These are phyloP conservation scores for Penicillium nucicola DNA, from an alignment of 495 filamentous ascomycete species.

Conservation along the genomic window DNA sequence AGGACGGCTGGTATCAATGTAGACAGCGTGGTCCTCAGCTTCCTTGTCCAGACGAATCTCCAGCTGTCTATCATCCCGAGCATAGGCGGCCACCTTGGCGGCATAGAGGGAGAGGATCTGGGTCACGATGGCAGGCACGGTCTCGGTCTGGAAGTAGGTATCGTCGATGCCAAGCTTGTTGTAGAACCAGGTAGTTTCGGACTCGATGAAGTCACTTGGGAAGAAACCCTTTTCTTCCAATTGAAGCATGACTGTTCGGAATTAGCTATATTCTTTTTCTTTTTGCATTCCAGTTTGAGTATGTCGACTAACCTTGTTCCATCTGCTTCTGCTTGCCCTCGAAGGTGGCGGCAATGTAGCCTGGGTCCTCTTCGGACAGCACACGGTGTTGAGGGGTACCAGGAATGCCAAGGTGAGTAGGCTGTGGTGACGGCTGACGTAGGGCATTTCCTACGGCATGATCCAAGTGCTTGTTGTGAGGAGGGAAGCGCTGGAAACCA, in stretches of 20 bases:
- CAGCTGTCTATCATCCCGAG: slow-evolving; percentile 86
- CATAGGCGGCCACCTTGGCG: slow-evolving; percentile 92
- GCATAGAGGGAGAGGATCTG: slow-evolving; percentile 96
- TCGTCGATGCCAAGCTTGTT: slow-evolving; percentile 96
- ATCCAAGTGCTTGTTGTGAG: slow-evolving; percentile 62
- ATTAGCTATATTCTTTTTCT: slow-evolving; percentile 5
- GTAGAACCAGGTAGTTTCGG: slow-evolving; percentile 95
- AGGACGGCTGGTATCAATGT: slow-evolving; percentile 94
- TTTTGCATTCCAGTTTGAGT: not conserved
- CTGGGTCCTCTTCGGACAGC: slow-evolving; percentile 85
- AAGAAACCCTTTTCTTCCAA: slow-evolving; percentile 82
- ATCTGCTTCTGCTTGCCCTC: slow-evolving; percentile 94
- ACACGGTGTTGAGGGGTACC: slow-evolving; percentile 57
- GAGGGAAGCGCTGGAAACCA: slow-evolving; percentile 44
- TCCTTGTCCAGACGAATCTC: slow-evolving; percentile 97
- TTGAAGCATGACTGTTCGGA: slow-evolving; percentile 60
- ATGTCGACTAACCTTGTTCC: slow-evolving; percentile 63
- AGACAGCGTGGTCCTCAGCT: slow-evolving; percentile 90
- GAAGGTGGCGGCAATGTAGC: slow-evolving; percentile 93
- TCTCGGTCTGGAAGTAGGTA: slow-evolving; percentile 96
- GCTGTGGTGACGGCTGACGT: slow-evolving; percentile 81
- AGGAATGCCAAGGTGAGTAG: slow-evolving; percentile 82
- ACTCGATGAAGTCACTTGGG: slow-evolving; percentile 74
- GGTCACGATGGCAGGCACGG: slow-evolving; percentile 80
- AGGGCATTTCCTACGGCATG: slow-evolving; percentile 55